These are phyloP conservation scores for Fistulina hepatica DNA, from an alignment of 1,284 basidiomycete species.

Conservation along the genomic window DNA sequence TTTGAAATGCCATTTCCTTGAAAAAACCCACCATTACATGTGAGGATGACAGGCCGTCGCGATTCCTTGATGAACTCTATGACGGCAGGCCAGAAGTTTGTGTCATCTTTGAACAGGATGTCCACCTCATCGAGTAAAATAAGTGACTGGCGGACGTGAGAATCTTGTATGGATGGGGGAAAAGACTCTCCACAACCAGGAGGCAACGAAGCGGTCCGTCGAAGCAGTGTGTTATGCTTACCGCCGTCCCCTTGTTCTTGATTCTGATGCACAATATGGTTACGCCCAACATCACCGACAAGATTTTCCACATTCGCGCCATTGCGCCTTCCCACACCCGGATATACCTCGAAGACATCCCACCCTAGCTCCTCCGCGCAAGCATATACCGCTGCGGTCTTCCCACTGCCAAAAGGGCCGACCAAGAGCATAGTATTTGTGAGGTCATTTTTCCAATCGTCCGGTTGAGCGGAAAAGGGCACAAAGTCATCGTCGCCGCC, in stretches of 20 bases:
- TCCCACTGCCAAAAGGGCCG: conserved; percentile 82
- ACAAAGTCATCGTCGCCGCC: conserved; percentile 11
- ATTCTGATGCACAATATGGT: conserved; percentile 67
- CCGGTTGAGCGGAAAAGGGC: conserved; percentile 11
- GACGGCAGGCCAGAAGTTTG: conserved; percentile 85
- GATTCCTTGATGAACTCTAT: conserved; percentile 72
- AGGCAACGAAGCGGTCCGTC: not conserved
- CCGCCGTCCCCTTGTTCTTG: conserved; percentile 16
- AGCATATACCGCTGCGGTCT: conserved; percentile 88
- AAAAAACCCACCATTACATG: conserved; percentile 72
- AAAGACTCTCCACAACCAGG: not conserved
- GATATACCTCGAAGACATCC: conserved; percentile 95
- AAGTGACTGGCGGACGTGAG: conserved; percentile 62
- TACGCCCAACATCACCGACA: conserved; percentile 89
- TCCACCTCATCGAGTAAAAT: conserved; percentile 98
- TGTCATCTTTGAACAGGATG: conserved; percentile 83
- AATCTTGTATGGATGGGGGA: conserved; percentile 10
- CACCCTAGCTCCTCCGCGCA: conserved; percentile 89
- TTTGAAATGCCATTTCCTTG: conserved; percentile 9
- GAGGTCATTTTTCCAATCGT: conserved; percentile 31
- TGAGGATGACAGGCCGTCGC: conserved; percentile 79
- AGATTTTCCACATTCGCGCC: conserved; percentile 71
- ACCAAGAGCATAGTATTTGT: conserved; percentile 78
- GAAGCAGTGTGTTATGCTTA: conserved; percentile 4
- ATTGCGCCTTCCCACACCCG: conserved; percentile 84